A percentile compares a stretch with the other conserved stretches of the same genome.
phyloP scores from a whole-genome alignment of 169 alveolate species.

The Cryptosporidium parvum region DNA sequence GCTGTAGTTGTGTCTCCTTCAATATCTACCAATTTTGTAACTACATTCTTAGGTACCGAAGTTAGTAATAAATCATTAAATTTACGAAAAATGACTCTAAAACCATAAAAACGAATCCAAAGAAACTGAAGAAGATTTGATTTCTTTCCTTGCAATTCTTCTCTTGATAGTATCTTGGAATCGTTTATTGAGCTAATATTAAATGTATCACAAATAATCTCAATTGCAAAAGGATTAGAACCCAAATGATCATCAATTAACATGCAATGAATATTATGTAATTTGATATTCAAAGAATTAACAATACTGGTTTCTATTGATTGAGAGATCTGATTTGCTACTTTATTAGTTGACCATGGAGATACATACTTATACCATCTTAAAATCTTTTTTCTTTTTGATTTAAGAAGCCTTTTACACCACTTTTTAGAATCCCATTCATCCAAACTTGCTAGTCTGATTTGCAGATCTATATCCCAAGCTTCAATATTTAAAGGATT shows the following conservation, averaged over 20 bases:
- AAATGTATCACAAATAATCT: constrained; percentile 66
- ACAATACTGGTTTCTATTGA: constrained; percentile 82
- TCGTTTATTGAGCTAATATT: constrained; percentile 31
- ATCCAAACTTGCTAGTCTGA: constrained; percentile 60
- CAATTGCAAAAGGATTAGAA: constrained; percentile 83
- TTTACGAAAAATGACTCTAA: constrained; percentile 65
- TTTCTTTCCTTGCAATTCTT: constrained; percentile 76
- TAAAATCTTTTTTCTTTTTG: constrained; percentile 26
- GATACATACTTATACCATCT: constrained; percentile 57
- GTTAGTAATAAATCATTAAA: constrained; percentile 14
- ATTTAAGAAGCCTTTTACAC: constrained; percentile 50
- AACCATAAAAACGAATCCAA: constrained; percentile 80
- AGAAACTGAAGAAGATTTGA: constrained; percentile 76
- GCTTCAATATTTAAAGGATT: constrained; percentile 66
- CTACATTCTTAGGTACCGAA: constrained; percentile 62
- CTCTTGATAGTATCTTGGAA: constrained; percentile 21
- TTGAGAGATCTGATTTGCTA: constrained; percentile 80
- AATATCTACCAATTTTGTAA: constrained; percentile 30
- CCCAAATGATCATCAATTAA: constrained; percentile 84
- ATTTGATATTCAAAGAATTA: constrained; percentile 82
- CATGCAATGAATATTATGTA: constrained; percentile 81
- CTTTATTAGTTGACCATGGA: constrained; percentile 76
- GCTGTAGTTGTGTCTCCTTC: constrained; percentile 15
- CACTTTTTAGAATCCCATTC: constrained; percentile 67
- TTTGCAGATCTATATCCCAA: constrained; percentile 65